Conservation (phyloP, 306 rosid genomes). For the Carpinus fangiana region DNA sequence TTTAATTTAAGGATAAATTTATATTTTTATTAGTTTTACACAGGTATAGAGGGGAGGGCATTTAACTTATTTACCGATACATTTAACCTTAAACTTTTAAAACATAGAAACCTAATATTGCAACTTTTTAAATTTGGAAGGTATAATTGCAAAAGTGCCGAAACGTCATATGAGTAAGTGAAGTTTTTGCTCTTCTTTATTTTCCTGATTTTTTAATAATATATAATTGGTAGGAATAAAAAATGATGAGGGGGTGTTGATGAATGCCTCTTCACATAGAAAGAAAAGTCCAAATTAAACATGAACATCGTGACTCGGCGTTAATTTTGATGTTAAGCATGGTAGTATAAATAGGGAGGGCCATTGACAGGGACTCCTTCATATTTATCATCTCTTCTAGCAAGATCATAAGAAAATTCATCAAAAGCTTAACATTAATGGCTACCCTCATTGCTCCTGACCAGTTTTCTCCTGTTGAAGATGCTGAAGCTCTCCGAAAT, state of each 20-base stretch:
- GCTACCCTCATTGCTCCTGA: conserved; percentile 44
- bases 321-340: conserved; percentile 23
- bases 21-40: too few relatives aligned
- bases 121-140: too few relatives aligned
- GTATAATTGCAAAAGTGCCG: too few relatives aligned
- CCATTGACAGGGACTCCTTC: neutral
- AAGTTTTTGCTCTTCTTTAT: neutral
- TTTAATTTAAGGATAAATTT: too few relatives aligned
- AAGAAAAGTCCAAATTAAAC: conserved; percentile 18
- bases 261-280: conserved; percentile 10
- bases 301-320: conserved; percentile 30
- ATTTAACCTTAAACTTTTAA: too few relatives aligned
- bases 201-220: neutral
- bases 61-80: too few relatives aligned
- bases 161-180: too few relatives aligned
- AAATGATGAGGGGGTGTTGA: neutral
- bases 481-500: conserved; percentile 62
- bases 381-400: neutral
- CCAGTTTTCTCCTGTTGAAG: conserved; percentile 47
- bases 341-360: neutral
- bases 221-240: neutral
- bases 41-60: too few relatives aligned
- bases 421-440: conserved; percentile 32
- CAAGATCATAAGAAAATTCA: neutral
- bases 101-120: too few relatives aligned